phyloP scores from a whole-genome alignment of 768 basidiomycete genomes.

The Mycena filopes region DNA sequence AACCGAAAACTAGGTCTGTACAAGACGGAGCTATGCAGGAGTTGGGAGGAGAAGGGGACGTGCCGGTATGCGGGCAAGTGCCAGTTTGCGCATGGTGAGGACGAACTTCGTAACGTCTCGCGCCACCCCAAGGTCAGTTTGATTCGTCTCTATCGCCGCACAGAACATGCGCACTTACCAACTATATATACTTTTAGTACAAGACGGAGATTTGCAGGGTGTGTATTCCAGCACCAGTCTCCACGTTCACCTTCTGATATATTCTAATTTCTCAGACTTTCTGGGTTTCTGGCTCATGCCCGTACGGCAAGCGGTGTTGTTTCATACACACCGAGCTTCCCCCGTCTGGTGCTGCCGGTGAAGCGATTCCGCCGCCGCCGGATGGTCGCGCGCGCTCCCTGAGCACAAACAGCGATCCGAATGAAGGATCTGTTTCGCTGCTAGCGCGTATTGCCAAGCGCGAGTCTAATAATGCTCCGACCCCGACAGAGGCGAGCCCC shows the following conservation, averaged over 20 bases:
- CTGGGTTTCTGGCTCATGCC: conserved; percentile 94
- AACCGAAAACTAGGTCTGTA: conserved; percentile 91
- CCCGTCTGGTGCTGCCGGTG: conserved; percentile 65
- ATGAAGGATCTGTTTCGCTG: conserved; percentile 75
- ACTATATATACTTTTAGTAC: conserved; percentile 61
- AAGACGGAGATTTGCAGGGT: conserved; percentile 96
- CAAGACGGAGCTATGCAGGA: conserved; percentile 90
- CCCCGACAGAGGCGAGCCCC: conserved; percentile 65
- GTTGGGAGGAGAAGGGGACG: conserved; percentile 92
- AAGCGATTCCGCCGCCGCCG: conserved; percentile 61
- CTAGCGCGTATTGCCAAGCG: conserved; percentile 79
- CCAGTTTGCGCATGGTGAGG: conserved; percentile 93
- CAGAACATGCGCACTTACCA: conserved; percentile 31
- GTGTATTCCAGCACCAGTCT: conserved; percentile 39
- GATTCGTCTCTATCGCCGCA: conserved; percentile 14
- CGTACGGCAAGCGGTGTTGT: conserved; percentile 92
- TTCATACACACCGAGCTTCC: conserved; percentile 93
- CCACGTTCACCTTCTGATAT: conserved; percentile 30
- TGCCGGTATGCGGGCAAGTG: conserved; percentile 91
- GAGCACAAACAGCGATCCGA: conserved; percentile 84
- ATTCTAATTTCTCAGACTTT: conserved; percentile 69
- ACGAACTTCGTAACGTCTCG: conserved; percentile 84
- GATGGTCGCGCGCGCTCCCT: conserved; percentile 73
- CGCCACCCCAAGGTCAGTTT: conserved; percentile 86
- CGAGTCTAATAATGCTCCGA: conserved; percentile 55